Evolutionary conservation across 768 basidiomycete genomes (phyloP).

Genomic region (Goffeauzyma gilvescens): DNA sequence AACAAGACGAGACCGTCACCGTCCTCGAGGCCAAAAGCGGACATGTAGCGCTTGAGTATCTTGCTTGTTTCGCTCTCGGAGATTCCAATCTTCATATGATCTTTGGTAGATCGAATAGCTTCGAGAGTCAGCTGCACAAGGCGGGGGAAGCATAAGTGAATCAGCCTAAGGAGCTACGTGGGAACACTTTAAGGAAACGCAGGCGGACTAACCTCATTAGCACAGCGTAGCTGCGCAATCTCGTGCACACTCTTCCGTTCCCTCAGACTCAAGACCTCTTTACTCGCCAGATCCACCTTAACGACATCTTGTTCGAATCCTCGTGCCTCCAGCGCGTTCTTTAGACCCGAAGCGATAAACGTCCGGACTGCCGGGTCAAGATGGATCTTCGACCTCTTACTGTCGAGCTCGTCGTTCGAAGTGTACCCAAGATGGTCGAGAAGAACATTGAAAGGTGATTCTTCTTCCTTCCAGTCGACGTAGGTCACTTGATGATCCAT

Average conservation of each 20-base stretch:
- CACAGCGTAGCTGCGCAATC: slow-evolving; percentile 52
- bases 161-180: neutral
- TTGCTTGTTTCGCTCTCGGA: slow-evolving; percentile 48
- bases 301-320: slow-evolving; percentile 11
- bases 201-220: slow-evolving; percentile 45
- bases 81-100: slow-evolving; percentile 49
- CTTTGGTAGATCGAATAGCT: slow-evolving; percentile 48
- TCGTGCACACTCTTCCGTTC: slow-evolving; percentile 59
- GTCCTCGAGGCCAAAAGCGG: slow-evolving; percentile 42
- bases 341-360: slow-evolving; percentile 11
- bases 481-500: slow-evolving; percentile 28
- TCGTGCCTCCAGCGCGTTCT: slow-evolving; percentile 35
- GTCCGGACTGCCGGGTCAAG: slow-evolving; percentile 17
- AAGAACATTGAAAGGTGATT: slow-evolving; percentile 45
- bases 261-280: slow-evolving; percentile 43
- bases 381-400: slow-evolving; percentile 1
- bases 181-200: neutral
- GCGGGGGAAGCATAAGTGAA: neutral
- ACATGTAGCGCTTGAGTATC: slow-evolving; percentile 44
- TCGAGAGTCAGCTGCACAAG: slow-evolving; percentile 49
- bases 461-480: slow-evolving; percentile 43
- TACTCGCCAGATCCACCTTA: slow-evolving; percentile 39
- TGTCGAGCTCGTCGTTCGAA: neutral
- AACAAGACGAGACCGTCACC: slow-evolving; percentile 53
- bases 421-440: slow-evolving; percentile 20